Evolutionary conservation across 1,284 basidiomycete genomes (phyloP).

Genomic region (Melampsora americana): DNA sequence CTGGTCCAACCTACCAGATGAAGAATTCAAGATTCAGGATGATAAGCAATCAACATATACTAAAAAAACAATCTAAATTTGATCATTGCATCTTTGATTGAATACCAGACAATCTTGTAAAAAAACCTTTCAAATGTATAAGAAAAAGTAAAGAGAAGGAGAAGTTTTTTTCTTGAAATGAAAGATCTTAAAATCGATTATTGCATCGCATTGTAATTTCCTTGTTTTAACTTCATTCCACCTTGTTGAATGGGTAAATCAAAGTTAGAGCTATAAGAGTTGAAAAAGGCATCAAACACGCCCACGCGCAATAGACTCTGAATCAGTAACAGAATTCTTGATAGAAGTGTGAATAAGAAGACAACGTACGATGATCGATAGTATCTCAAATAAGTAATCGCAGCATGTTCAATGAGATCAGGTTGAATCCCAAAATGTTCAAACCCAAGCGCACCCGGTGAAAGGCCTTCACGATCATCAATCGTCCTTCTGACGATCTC

Average conservation of each 20-base stretch:
- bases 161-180: neutral
- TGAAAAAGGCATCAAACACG: neutral
- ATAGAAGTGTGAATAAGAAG: neutral
- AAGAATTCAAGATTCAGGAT: no score
- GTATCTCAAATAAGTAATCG: constrained; percentile 82
- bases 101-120: no score
- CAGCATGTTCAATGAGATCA: constrained; percentile 80
- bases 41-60: no score
- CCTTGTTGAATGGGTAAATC: constrained; percentile 38
- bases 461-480: constrained; percentile 61
- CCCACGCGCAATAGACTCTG: no score
- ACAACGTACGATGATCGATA: constrained; percentile 63
- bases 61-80: no score
- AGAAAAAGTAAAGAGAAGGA: no score
- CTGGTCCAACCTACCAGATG: no score
- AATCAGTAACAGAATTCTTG: neutral
- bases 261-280: constrained; percentile 26
- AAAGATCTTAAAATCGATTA: neutral
- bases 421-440: constrained; percentile 64
- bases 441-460: constrained; percentile 58
- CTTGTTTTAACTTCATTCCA: constrained; percentile 35
- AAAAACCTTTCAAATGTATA: no score
- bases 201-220: constrained; percentile 23
- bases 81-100: no score
- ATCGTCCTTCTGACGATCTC: constrained; percentile 85